Percentiles rank a stretch among this genome's conserved stretches.
phyloP scores from a whole-genome alignment of 371 early-diverging fungal species.

The Mortierella sp. region DNA sequence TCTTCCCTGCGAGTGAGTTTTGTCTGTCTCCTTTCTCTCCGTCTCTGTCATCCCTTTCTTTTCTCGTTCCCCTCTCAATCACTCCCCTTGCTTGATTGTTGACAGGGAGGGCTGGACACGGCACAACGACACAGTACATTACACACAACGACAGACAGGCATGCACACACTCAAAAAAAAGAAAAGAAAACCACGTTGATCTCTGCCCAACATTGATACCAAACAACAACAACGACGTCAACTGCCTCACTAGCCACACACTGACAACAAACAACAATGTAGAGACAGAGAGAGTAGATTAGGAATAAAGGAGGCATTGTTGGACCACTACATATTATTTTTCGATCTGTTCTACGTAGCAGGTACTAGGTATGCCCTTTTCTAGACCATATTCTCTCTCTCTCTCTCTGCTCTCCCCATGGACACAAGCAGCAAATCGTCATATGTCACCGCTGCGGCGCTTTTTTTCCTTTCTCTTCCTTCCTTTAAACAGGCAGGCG shows the following conservation, averaged over 20 bases:
- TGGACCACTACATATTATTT: background rate
- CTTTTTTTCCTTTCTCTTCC: background rate
- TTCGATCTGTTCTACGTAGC: background rate
- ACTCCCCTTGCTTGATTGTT: conserved; percentile 3
- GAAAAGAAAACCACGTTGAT: background rate
- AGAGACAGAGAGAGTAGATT: background rate
- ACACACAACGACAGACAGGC: background rate
- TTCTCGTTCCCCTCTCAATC: background rate
- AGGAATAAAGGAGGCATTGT: background rate
- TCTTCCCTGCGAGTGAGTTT: background rate
- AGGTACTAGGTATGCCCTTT: too few species aligned
- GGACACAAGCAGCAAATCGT: background rate
- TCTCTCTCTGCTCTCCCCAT: background rate
- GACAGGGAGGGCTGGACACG: background rate
- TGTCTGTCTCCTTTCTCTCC: background rate
- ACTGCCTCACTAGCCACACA: background rate
- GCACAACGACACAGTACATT: too few species aligned
- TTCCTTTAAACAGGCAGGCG: background rate
- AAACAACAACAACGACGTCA: background rate
- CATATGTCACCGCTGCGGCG: background rate
- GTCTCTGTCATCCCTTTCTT: conserved; percentile 10
- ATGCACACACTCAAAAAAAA: background rate
- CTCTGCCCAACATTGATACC: too few species aligned
- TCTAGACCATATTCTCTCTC: background rate
- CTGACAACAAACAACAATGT: background rate